phyloP scores from a whole-genome alignment of 2,329 filamentous ascomycete species.

The Trichocomaceae sp. region DNA sequence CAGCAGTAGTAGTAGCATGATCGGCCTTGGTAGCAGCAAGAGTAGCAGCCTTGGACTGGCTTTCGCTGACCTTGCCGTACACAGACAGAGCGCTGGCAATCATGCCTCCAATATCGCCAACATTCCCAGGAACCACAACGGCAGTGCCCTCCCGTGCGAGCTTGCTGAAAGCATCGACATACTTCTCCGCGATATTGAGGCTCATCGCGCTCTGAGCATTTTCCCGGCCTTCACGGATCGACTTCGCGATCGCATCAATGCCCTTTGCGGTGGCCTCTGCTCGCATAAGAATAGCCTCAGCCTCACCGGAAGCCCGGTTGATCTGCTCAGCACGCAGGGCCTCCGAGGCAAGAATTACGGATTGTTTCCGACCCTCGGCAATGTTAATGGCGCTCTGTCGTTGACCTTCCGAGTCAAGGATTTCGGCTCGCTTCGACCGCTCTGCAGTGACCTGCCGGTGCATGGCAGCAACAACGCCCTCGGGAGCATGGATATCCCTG shows the following conservation, averaged over 20 bases:
- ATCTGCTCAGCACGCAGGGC: conserved; percentile 84
- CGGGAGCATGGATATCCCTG: conserved; percentile 92
- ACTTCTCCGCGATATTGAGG: conserved; percentile 89
- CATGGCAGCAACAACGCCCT: conserved; percentile 92
- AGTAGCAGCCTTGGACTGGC: conserved; percentile 62
- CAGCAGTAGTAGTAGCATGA: conserved; percentile 11
- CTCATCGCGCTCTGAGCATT: conserved; percentile 78
- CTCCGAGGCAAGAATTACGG: conserved; percentile 91
- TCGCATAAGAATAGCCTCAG: conserved; percentile 83
- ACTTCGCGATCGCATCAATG: conserved; percentile 75
- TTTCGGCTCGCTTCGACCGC: conserved; percentile 94
- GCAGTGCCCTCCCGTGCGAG: conserved; percentile 93
- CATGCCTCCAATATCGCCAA: conserved; percentile 93
- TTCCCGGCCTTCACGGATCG: conserved; percentile 65
- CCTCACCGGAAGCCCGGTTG: conserved; percentile 86
- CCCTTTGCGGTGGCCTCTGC: conserved; percentile 79
- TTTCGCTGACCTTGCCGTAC: conserved; percentile 84
- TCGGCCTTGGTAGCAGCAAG: conserved; percentile 39
- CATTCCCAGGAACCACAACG: conserved; percentile 91
- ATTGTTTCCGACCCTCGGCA: conserved; percentile 94
- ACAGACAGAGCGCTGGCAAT: conserved; percentile 93
- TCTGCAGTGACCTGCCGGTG: conserved; percentile 96
- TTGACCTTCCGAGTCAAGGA: conserved; percentile 94
- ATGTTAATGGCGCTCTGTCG: conserved; percentile 98
- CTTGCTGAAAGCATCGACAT: conserved; percentile 89